These are phyloP conservation scores for Penstemon eatonii DNA, from an alignment of 257 asterid species.

Conservation along the genomic window DNA sequence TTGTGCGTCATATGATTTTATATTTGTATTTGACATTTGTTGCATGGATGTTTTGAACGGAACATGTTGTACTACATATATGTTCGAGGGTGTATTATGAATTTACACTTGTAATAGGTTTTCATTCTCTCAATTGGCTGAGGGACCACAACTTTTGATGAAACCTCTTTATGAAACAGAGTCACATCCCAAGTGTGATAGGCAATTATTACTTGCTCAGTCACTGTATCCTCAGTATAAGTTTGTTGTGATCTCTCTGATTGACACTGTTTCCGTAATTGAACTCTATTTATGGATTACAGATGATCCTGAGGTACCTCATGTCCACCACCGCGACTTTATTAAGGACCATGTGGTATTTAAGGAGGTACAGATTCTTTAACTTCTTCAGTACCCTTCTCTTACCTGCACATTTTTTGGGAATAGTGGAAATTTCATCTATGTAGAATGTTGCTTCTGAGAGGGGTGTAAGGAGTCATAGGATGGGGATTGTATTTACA, in stretches of 20 bases:
- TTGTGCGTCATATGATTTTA: neutral
- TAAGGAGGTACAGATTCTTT: constrained; percentile 67
- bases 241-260: constrained; percentile 20
- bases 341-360: constrained; percentile 79
- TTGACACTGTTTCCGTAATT: constrained; percentile 9
- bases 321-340: constrained; percentile 75
- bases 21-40: too few relatives aligned
- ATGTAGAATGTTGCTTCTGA: constrained; percentile 6
- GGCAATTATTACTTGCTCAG: too few relatives aligned
- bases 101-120: too few relatives aligned
- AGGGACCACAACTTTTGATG: neutral
- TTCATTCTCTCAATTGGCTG: neutral
- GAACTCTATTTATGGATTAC: constrained; percentile 33
- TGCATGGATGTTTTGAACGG: neutral
- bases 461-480: constrained; percentile 1
- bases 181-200: neutral
- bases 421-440: constrained; percentile 6
- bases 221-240: neutral
- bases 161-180: constrained; percentile 2
- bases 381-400: constrained; percentile 1
- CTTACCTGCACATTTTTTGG: neutral
- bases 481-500: neutral
- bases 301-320: constrained; percentile 88
- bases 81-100: neutral
- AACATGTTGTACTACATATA: neutral